Base-by-base conservation (phyloP, 495 filamentous ascomycete species). In the Aspergillus conjunctus region DNA sequence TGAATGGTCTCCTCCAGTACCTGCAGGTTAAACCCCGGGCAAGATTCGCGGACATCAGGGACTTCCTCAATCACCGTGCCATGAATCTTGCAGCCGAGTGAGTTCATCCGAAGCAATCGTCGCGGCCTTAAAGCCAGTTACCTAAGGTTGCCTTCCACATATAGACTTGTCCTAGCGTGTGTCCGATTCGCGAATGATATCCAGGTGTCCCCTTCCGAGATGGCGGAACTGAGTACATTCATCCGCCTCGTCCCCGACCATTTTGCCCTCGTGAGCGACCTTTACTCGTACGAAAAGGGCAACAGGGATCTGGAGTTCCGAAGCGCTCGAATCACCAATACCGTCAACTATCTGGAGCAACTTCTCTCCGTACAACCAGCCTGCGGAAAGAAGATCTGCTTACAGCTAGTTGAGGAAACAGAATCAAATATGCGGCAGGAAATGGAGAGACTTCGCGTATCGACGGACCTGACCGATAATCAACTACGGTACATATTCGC, bases 1-100 rank as follows among this genome's bases (percentile, higher is more conserved):
- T 45, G 43, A 45, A 45, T n/a, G 43, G 43, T 12, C 43, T 45
- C 17, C 43, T 45, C 7, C 43, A 20, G n/a, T 45, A 45, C 43
- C n/a, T 45, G 1, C 43, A 45, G 17, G 43, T 45, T 7, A 12
- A 17, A n/a, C 43, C 43, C n/a, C 1, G 43, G n/a, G 11, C 12
- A 45, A 12, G 43, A 45, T 45, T 45, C 17, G n/a, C 17, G n/a
- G 43, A 45, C n/a, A 45, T 45, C 17, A 45, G 43, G 17, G 43
- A 45, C 17, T 45, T 45, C 17, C 43, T 45, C 7, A 45, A 45
- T 17, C 17, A 45, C 17, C 43, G 43, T n/a, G 43, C 43, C 7
- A 45, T 20, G 43, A 20, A 45, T 12, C 43, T 45, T 14, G 43
- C 14, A 15, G 12, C 43, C 17, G 43, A 45, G 43, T 45, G 17